Conservation (phyloP, 768 basidiomycete species). For the Tulasnella sp. region DNA sequence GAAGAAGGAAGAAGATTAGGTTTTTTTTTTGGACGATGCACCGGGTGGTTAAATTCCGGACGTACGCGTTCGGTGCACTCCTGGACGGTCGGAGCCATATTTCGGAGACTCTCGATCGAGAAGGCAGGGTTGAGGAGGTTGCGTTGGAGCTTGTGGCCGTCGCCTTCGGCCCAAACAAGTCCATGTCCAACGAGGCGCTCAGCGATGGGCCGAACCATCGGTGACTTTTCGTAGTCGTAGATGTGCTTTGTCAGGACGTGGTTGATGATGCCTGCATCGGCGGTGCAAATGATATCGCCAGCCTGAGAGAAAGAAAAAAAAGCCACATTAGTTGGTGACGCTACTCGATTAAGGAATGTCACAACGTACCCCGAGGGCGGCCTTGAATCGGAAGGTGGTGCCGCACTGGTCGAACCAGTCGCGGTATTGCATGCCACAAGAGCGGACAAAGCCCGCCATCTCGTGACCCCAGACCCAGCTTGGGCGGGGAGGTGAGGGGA, state of each 20-base stretch:
- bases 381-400: slow-evolving; percentile 12
- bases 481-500: background rate
- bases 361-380: slow-evolving; percentile 8
- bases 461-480: slow-evolving; percentile 25
- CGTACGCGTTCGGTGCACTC: slow-evolving; percentile 23
- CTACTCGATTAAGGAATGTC: background rate
- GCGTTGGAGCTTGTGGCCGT: slow-evolving; percentile 37
- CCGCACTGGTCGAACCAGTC: slow-evolving; percentile 23
- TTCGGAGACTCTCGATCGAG: slow-evolving; percentile 20
- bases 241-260: slow-evolving; percentile 16
- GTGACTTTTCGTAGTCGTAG: background rate
- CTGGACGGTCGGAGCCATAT: slow-evolving; percentile 13
- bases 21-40: no score
- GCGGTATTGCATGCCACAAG: slow-evolving; percentile 20
- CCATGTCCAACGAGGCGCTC: slow-evolving; percentile 38
- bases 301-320: background rate
- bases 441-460: slow-evolving; percentile 20
- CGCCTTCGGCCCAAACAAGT: slow-evolving; percentile 41
- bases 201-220: slow-evolving; percentile 37
- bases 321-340: background rate
- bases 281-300: slow-evolving; percentile 19
- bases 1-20: background rate
- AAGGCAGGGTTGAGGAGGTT: slow-evolving; percentile 27
- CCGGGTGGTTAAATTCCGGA: background rate
- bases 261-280: slow-evolving; percentile 22